These are phyloP conservation scores for Cornus controversa DNA, from an alignment of 148 eudicot species.

Conservation along the genomic window DNA sequence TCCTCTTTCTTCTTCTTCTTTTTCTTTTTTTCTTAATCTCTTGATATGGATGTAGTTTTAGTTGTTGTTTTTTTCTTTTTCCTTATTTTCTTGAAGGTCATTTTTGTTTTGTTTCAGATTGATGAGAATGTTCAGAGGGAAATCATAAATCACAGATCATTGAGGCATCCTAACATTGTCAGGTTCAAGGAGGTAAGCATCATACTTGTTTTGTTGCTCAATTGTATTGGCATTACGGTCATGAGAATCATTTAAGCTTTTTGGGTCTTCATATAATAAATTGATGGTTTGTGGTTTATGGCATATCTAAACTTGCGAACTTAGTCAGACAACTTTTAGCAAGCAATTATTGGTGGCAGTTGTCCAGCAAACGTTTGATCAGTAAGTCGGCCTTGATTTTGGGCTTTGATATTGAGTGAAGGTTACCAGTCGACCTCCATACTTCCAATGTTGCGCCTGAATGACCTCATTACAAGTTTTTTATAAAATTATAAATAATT, in stretches of 20 bases:
- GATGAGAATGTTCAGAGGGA: conserved; percentile 83
- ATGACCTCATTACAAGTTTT: neutral
- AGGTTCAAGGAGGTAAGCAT: conserved; percentile 68
- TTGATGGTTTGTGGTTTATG: neutral
- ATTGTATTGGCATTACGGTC: neutral
- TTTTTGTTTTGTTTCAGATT: conserved; percentile 31
- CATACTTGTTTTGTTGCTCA: neutral
- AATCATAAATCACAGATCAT: conserved; percentile 73
- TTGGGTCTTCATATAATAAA: neutral
- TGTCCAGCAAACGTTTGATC: neutral
- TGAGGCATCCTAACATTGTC: conserved; percentile 74
- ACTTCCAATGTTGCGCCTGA: neutral
- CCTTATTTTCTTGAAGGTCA: neutral
- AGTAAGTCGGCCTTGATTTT: neutral
- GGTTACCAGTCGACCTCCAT: neutral
- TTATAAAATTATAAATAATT: too few species aligned
- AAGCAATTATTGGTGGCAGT: neutral
- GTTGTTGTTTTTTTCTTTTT: too few species aligned
- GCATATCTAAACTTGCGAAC: neutral
- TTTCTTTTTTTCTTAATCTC: neutral
- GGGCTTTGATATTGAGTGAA: neutral
- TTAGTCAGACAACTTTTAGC: neutral
- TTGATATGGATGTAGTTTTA: neutral
- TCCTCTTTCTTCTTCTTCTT: too few species aligned
- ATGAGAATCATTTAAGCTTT: neutral